Percentiles rank a stretch among this genome's conserved stretches.
These are phyloP conservation scores for Sarcomyxa edulis DNA, from an alignment of 768 basidiomycete genomes.

Conservation along the genomic window DNA sequence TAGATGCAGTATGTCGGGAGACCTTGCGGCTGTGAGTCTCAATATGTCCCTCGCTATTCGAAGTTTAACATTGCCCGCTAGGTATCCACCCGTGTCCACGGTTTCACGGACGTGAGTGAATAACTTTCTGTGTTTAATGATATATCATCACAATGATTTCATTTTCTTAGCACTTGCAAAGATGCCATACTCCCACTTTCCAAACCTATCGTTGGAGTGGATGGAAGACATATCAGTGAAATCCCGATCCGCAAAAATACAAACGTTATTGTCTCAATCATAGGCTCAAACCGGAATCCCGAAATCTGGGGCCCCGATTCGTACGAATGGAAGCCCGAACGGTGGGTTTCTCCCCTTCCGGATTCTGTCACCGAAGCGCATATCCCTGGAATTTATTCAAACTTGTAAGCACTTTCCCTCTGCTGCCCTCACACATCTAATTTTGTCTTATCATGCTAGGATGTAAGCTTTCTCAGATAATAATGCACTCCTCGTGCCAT, in stretches of 20 bases:
- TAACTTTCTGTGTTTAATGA: neutral
- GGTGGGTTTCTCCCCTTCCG: slow-evolving; percentile 29
- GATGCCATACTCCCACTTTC: slow-evolving; percentile 28
- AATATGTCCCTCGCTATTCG: neutral
- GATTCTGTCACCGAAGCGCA: slow-evolving; percentile 16
- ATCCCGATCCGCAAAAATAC: slow-evolving; percentile 26
- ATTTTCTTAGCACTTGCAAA: slow-evolving; percentile 11
- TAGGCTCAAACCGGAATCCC: slow-evolving; percentile 27
- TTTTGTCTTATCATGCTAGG: slow-evolving; percentile 16
- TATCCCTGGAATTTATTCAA: slow-evolving; percentile 19
- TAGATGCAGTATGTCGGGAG: slow-evolving; percentile 30
- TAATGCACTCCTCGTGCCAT: neutral
- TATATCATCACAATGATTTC: neutral
- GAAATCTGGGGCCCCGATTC: slow-evolving; percentile 37
- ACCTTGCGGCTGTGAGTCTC: slow-evolving; percentile 25
- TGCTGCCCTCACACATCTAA: neutral
- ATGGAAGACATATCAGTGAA: slow-evolving; percentile 19
- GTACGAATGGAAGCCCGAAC: slow-evolving; percentile 33
- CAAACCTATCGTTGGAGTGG: slow-evolving; percentile 16
- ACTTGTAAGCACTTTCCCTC: slow-evolving; percentile 11
- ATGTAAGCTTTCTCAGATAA: slow-evolving; percentile 19
- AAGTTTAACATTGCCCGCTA: neutral
- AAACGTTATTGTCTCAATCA: slow-evolving; percentile 20
- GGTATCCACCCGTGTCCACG: slow-evolving; percentile 16
- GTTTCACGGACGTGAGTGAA: slow-evolving; percentile 19